phyloP scores from a whole-genome alignment of 768 basidiomycete genomes.

The Xerocomus potaroensis region DNA sequence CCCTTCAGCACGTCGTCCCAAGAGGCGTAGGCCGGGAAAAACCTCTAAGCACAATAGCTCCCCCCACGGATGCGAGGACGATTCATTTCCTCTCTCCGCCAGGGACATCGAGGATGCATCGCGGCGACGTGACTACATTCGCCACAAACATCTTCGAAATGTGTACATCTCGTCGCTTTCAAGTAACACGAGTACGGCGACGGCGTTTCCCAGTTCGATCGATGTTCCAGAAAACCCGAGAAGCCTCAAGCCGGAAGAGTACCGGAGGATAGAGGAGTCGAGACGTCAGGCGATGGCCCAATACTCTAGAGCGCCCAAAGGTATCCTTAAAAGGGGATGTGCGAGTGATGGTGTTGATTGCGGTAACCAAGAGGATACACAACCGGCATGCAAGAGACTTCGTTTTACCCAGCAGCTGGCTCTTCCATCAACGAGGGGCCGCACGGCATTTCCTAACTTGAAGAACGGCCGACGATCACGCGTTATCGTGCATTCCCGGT shows the following conservation, averaged over 20 bases:
- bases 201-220: constrained; percentile 14
- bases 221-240: constrained; percentile 17
- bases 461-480: constrained; percentile 16
- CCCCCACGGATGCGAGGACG: constrained; percentile 19
- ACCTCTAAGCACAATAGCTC: not conserved
- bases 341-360: constrained; percentile 14
- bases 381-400: constrained; percentile 18
- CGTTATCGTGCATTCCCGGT: constrained; percentile 9
- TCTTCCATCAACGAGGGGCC: constrained; percentile 7
- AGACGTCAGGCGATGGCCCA: constrained; percentile 28
- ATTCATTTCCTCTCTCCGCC: constrained; percentile 13
- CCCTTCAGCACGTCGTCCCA: constrained; percentile 3
- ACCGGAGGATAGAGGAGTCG: constrained; percentile 19
- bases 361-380: not conserved
- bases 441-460: constrained; percentile 12
- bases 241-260: constrained; percentile 23
- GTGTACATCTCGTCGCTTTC: constrained; percentile 24
- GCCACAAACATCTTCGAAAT: constrained; percentile 28
- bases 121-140: constrained; percentile 26
- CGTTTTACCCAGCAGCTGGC: constrained; percentile 16
- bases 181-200: constrained; percentile 5
- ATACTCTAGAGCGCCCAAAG: constrained; percentile 20
- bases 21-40: constrained; percentile 7
- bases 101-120: constrained; percentile 24
- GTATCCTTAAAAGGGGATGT: constrained; percentile 28